These are phyloP conservation scores for Inonotus hispidus DNA, from an alignment of 1,284 basidiomycete genomes.

Conservation along the genomic window DNA sequence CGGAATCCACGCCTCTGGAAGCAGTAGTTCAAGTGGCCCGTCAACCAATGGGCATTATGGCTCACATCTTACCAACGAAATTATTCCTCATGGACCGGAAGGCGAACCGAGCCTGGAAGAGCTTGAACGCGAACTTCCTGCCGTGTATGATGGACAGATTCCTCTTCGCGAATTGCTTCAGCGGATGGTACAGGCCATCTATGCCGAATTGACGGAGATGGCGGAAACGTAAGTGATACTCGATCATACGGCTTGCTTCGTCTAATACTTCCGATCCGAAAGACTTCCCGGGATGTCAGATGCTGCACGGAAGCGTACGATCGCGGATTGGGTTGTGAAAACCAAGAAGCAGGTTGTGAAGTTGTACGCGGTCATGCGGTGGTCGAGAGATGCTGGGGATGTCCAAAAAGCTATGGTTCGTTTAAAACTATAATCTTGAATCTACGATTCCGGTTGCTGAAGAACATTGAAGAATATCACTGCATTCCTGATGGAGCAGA, in stretches of 20 bases:
- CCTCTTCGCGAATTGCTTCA: constrained; percentile 72
- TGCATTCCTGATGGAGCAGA: constrained; percentile 79
- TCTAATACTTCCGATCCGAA: constrained; percentile 12
- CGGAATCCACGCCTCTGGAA: constrained; percentile 8
- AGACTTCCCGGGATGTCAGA: constrained; percentile 84
- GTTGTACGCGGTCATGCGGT: constrained; percentile 78
- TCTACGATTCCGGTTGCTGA: background rate
- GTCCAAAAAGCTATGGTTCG: constrained; percentile 81
- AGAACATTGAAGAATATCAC: constrained; percentile 60
- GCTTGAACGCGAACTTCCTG: constrained; percentile 69
- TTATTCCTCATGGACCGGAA: constrained; percentile 26
- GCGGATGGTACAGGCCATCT: constrained; percentile 72
- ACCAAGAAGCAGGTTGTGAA: constrained; percentile 88
- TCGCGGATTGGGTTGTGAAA: constrained; percentile 85
- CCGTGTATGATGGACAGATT: constrained; percentile 72
- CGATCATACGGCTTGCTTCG: background rate
- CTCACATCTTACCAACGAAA: constrained; percentile 15
- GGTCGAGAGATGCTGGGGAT: constrained; percentile 74
- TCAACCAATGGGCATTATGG: constrained; percentile 1
- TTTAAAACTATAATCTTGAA: constrained; percentile 2
- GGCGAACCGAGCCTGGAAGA: constrained; percentile 48
- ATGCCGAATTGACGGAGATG: constrained; percentile 77
- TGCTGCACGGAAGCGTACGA: constrained; percentile 69
- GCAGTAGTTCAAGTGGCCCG: background rate
- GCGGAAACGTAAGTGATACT: constrained; percentile 70